Percentiles rank a stretch among this genome's conserved stretches.
phyloP scores from a whole-genome alignment of 768 basidiomycete genomes.

The Crassisporium funariophilum region DNA sequence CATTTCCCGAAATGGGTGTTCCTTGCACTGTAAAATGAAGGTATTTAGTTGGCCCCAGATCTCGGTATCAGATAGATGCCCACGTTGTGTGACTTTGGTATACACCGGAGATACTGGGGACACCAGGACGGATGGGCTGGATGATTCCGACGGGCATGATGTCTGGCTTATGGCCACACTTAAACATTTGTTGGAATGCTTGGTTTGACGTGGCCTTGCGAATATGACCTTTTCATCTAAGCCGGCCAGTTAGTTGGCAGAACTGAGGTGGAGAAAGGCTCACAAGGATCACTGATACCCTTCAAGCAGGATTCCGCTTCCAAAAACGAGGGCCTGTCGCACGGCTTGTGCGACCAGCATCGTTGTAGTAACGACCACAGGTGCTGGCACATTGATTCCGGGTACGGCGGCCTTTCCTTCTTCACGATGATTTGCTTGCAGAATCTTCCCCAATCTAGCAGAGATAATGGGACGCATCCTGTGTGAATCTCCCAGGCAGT shows the following conservation, averaged over 20 bases:
- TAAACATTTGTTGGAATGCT: no score
- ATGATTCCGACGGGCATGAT: no score
- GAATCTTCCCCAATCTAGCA: constrained; percentile 2
- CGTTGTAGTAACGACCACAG: constrained; percentile 2
- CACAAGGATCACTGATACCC: not conserved
- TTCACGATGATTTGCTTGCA: not conserved
- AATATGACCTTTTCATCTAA: constrained; percentile 1
- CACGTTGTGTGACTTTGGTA: no score
- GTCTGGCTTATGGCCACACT: no score
- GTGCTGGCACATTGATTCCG: not conserved
- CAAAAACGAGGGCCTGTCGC: constrained; percentile 5
- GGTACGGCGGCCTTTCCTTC: constrained; percentile 2
- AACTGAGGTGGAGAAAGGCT: not conserved
- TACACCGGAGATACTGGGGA: no score
- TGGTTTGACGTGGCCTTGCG: no score
- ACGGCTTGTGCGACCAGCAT: constrained; percentile 7
- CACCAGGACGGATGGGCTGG: no score
- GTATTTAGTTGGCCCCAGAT: no score
- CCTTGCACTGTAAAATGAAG: not conserved
- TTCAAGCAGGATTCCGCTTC: constrained; percentile 3
- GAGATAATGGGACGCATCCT: constrained; percentile 4
- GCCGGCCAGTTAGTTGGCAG: not conserved
- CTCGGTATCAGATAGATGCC: no score
- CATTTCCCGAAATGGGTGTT: constrained; percentile 1
- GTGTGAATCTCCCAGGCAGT: constrained; percentile 5